Evolutionary conservation across 257 asterid species (phyloP).

Genomic region (Solanum microdontum): DNA sequence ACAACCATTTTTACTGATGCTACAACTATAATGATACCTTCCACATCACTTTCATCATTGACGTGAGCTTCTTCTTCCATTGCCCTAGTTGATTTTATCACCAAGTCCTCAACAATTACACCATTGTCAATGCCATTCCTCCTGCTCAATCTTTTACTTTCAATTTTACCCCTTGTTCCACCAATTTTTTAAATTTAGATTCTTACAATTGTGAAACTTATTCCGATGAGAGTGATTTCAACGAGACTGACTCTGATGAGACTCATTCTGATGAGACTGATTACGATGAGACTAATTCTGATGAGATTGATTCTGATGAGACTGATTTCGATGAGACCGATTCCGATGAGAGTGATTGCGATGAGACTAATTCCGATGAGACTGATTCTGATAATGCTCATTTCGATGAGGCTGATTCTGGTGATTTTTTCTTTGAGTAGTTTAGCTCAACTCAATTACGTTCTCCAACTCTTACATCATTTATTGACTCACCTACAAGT

Average conservation of each 20-base stretch:
- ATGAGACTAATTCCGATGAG: too few relatives aligned
- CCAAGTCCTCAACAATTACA: slow-evolving; percentile 37
- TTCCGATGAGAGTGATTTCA: too few relatives aligned
- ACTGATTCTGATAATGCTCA: neutral
- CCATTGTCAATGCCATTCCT: slow-evolving; percentile 11
- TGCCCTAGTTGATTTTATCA: slow-evolving; percentile 2
- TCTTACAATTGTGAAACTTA: too few relatives aligned
- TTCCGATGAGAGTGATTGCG: too few relatives aligned
- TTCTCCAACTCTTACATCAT: too few relatives aligned
- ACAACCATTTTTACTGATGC: neutral
- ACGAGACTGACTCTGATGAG: too few relatives aligned
- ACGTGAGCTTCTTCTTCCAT: too few relatives aligned
- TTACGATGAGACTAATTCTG: too few relatives aligned
- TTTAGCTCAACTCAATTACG: neutral
- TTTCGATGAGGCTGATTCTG: slow-evolving; percentile 13
- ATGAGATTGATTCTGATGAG: too few relatives aligned
- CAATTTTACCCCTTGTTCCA: neutral
- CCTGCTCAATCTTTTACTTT: slow-evolving; percentile 6
- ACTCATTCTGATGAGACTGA: neutral
- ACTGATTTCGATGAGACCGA: too few relatives aligned
- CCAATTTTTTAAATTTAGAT: neutral
- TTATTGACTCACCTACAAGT: too few relatives aligned
- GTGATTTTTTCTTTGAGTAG: slow-evolving; percentile 14
- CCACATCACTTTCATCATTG: slow-evolving; percentile 14
- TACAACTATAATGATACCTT: slow-evolving; percentile 34